Conservation (phyloP, 2,329 filamentous ascomycete species). For the Alternaria sp. region DNA sequence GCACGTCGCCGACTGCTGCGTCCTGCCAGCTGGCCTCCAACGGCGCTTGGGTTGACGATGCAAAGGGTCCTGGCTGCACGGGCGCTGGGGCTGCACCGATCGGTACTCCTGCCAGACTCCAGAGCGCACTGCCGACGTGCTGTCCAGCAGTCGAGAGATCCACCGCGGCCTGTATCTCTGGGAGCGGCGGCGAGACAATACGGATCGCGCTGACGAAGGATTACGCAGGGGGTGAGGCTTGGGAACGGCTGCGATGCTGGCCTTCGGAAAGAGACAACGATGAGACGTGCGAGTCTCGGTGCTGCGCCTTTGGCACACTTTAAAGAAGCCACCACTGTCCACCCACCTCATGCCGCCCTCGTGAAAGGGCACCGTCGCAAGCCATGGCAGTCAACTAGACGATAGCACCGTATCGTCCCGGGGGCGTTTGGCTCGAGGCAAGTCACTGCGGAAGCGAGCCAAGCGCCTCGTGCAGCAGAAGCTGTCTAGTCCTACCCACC, state of each 20-base stretch:
- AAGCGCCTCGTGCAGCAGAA: slow-evolving; percentile 26
- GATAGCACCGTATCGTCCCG: slow-evolving; percentile 25
- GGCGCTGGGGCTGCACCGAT: slow-evolving; percentile 30
- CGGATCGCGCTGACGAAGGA: slow-evolving; percentile 34
- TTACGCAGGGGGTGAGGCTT: slow-evolving; percentile 25
- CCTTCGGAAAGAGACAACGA: slow-evolving; percentile 26
- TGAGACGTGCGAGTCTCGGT: slow-evolving; percentile 39
- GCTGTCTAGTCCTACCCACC: slow-evolving; percentile 29
- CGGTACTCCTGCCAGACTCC: slow-evolving; percentile 27
- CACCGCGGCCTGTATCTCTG: slow-evolving; percentile 8
- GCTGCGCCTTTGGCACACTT: slow-evolving; percentile 28
- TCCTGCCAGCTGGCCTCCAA: background rate
- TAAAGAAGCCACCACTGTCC: slow-evolving; percentile 21
- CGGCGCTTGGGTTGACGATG: slow-evolving; percentile 4
- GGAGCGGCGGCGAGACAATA: slow-evolving; percentile 27
- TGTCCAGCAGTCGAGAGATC: slow-evolving; percentile 2
- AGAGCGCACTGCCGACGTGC: slow-evolving; percentile 3
- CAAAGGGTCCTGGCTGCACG: slow-evolving; percentile 12
- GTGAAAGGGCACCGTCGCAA: slow-evolving; percentile 11
- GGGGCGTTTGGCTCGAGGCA: slow-evolving; percentile 8
- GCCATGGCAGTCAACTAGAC: slow-evolving; percentile 13
- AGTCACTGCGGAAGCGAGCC: slow-evolving; percentile 20
- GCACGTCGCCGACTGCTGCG: slow-evolving; percentile 17
- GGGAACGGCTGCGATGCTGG: slow-evolving; percentile 27
- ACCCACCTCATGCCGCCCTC: slow-evolving; percentile 36